These are phyloP conservation scores for Zygosaccharomyces gambellarensis DNA, from an alignment of 805 yeast species.

Conservation along the genomic window DNA sequence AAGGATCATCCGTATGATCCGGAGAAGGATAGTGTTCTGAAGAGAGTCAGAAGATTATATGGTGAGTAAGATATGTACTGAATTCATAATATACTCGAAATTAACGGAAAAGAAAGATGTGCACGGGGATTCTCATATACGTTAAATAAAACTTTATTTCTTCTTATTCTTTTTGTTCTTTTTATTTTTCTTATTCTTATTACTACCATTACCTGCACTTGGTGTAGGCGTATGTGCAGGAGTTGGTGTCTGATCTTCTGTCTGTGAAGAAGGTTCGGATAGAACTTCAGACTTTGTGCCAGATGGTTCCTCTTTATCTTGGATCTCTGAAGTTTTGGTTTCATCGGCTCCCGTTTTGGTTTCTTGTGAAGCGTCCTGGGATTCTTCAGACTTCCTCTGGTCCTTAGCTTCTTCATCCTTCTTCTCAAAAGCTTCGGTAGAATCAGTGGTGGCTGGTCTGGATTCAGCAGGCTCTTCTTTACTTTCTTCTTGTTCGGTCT, in stretches of 20 bases:
- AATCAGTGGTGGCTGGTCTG: background rate
- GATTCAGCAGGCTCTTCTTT: constrained; percentile 3
- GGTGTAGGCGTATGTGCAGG: constrained; percentile 4
- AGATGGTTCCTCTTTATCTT: constrained; percentile 9
- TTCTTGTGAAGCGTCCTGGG: background rate
- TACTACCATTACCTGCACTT: constrained; percentile 5
- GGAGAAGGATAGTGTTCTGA: constrained; percentile 91
- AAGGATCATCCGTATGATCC: constrained; percentile 99
- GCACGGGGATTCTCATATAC: constrained; percentile 1
- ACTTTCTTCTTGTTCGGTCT: constrained; percentile 8
- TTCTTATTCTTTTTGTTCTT: constrained; percentile 29
- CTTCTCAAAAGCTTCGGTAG: background rate
- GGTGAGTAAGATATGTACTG: constrained; percentile 57
- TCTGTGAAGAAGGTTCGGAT: constrained; percentile 1
- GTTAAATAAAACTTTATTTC: constrained; percentile 8
- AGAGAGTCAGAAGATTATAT: constrained; percentile 89
- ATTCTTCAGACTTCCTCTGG: background rate
- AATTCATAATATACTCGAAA: background rate
- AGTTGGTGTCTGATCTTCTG: constrained; percentile 6
- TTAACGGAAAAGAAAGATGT: background rate
- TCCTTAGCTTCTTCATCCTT: background rate
- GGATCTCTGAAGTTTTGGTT: constrained; percentile 6
- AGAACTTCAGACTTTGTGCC: constrained; percentile 9
- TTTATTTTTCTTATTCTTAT: constrained; percentile 33
- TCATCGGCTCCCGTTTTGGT: background rate